phyloP scores from a whole-genome alignment of 83 land plant species.

The Isoetes engelmannii region DNA sequence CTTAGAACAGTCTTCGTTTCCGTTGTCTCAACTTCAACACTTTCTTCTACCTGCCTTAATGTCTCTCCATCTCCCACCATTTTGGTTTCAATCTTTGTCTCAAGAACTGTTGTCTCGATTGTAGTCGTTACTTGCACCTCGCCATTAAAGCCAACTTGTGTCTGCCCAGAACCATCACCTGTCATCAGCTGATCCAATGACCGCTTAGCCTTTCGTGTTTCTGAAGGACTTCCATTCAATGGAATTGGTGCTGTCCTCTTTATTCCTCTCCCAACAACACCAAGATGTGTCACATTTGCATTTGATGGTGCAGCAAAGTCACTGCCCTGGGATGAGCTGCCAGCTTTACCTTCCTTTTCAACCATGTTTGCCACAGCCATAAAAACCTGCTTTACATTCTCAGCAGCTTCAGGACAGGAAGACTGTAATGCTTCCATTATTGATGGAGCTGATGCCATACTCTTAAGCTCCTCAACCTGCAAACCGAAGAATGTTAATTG shows the following conservation, averaged over 20 bases:
- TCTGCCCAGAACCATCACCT: conserved; percentile 27
- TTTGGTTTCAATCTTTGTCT: too few relatives aligned
- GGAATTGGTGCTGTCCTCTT: conserved; percentile 49
- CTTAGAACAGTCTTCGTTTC: too few relatives aligned
- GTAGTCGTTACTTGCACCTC: too few relatives aligned
- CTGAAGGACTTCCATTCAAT: neutral
- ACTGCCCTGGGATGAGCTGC: conserved; percentile 7
- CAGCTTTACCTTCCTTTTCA: conserved; percentile 2
- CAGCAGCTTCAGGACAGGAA: conserved; percentile 25
- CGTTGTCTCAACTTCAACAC: too few relatives aligned
- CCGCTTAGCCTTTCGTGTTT: conserved; percentile 5
- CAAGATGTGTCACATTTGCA: conserved; percentile 49
- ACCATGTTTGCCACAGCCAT: conserved; percentile 14
- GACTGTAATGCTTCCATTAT: conserved; percentile 40
- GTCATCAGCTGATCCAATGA: conserved; percentile 24
- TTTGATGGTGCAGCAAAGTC: conserved; percentile 33
- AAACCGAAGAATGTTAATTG: neutral
- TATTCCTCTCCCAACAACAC: conserved; percentile 78
- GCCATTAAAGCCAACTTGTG: conserved; percentile 32
- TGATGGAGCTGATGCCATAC: conserved; percentile 31
- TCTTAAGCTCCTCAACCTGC: conserved; percentile 69
- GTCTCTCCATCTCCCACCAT: too few relatives aligned
- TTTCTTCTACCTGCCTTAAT: too few relatives aligned
- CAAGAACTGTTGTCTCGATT: too few relatives aligned
- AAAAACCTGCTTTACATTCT: conserved; percentile 26